Percentiles rank a stretch among this genome's conserved stretches.
Evolutionary conservation across 805 yeast genomes (phyloP).

Genomic region (Maudiozyma serrabonitensis): DNA sequence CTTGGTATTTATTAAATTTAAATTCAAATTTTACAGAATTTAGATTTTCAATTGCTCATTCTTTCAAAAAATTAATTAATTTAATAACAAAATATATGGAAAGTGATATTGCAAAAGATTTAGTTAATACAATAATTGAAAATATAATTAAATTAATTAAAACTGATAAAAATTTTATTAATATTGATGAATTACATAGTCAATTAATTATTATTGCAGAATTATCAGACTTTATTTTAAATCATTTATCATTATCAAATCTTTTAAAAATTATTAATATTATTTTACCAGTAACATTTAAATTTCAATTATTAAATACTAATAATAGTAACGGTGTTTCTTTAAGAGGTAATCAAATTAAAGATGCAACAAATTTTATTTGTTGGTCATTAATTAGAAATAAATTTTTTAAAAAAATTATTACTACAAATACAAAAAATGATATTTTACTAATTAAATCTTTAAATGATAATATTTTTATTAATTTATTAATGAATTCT

Average conservation of each 20-base stretch:
- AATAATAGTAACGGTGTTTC: slow-evolving; percentile 29
- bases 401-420: neutral
- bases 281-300: slow-evolving; percentile 39
- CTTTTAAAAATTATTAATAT: slow-evolving; percentile 1
- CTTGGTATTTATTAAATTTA: slow-evolving; percentile 37
- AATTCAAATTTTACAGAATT: slow-evolving; percentile 44
- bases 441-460: neutral
- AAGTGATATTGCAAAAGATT: slow-evolving; percentile 12
- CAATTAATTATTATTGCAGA: slow-evolving; percentile 31
- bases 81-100: slow-evolving; percentile 24
- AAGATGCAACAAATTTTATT: slow-evolving; percentile 80
- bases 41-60: slow-evolving; percentile 59
- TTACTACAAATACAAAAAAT: neutral
- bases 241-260: slow-evolving; percentile 1
- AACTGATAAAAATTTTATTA: slow-evolving; percentile 13
- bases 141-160: slow-evolving; percentile 10
- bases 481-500: slow-evolving; percentile 38
- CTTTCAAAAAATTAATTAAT: slow-evolving; percentile 40
- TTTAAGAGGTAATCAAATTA: slow-evolving; percentile 54
- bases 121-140: slow-evolving; percentile 22
- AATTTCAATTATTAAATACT: slow-evolving; percentile 47
- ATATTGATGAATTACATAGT: slow-evolving; percentile 28
- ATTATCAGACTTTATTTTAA: slow-evolving; percentile 13
- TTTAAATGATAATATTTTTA: slow-evolving; percentile 23
- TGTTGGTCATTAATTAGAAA: slow-evolving; percentile 65